These are phyloP conservation scores for Fraxinus cuspidata DNA, from an alignment of 257 asterid species.

Conservation along the genomic window DNA sequence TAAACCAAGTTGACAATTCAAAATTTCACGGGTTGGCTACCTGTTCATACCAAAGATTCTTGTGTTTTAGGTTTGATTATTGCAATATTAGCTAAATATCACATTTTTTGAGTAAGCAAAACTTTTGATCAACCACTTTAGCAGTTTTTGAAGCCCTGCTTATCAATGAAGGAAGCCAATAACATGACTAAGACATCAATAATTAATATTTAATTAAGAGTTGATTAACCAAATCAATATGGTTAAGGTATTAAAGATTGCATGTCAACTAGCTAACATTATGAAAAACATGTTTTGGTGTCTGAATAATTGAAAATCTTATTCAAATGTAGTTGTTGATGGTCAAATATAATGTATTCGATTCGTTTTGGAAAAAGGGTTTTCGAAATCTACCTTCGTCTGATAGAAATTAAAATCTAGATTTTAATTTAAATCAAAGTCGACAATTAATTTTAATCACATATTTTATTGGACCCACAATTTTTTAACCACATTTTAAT, in stretches of 20 bases:
- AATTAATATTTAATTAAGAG: neutral
- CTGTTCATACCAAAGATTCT: constrained; percentile 20
- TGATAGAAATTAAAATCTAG: too few relatives aligned
- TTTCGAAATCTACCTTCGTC: too few relatives aligned
- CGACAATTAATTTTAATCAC: too few relatives aligned
- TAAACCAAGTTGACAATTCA: too few relatives aligned
- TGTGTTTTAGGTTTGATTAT: neutral
- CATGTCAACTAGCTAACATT: neutral
- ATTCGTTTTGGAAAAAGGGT: too few relatives aligned
- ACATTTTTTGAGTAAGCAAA: neutral
- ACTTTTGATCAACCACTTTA: neutral
- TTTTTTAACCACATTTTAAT: too few relatives aligned
- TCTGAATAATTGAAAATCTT: neutral
- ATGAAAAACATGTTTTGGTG: neutral
- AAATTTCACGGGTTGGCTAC: constrained; percentile 5
- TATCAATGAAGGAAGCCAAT: neutral
- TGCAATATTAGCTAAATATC: too few relatives aligned
- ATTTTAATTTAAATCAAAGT: too few relatives aligned
- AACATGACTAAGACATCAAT: neutral
- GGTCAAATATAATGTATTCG: neutral
- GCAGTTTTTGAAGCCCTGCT: neutral
- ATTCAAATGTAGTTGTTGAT: constrained; percentile 10
- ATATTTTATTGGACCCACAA: too few relatives aligned
- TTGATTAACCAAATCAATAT: neutral
- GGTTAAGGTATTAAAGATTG: neutral